Evolutionary conservation across 2,329 filamentous ascomycete species (phyloP), one percentile per base, ranked within the genome.

Genomic region (Claviceps sp.): DNA sequence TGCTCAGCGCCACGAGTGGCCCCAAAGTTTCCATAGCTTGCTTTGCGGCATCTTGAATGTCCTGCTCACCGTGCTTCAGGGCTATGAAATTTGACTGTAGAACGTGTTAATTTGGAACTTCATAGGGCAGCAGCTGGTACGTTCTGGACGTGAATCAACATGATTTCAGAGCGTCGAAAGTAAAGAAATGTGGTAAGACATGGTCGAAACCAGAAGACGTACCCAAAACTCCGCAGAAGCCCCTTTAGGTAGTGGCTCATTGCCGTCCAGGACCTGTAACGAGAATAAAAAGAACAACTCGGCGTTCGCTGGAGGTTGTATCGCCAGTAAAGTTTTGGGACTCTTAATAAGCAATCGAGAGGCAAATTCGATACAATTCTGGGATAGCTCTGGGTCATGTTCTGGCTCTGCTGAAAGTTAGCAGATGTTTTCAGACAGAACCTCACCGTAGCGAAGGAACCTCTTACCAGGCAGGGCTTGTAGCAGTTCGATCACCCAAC

Each of bases 191-290:
- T 9, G 3, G 4, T 1, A 8, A 34, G 9, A 11, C 3, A 34
- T 34, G 29, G 4, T 22, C 17, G n/a, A 17, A 17, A 29, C 7
- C 8, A 29, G 22, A 8, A 14, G 13, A 61, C 73, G 58, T 67
- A 85, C 82, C 86, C 88, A 93, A 55, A 94, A 86, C 29, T 85
- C 80, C 8, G 82, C 79, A 1, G 87, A 79, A 2, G 85, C 79
- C 34, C 77, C 77, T 66, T 93, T 94, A 0, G 86, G 85, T 9
- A 94, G 69, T 0, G 85, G 81, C 53, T 93, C 87, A 34, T 75
- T 79, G 13, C 83, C 83, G 44, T 82, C 76, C 6, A 94, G 68
- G 7, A 86, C 81, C 58, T 79, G 77, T 13, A 93, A 69, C 0
- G 82, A 78, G 60, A 91, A 90, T 50, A 82, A 68, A 59, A 94